Base-by-base conservation (phyloP, 73 alveolate species). In the Symbiodinium pilosum region DNA sequence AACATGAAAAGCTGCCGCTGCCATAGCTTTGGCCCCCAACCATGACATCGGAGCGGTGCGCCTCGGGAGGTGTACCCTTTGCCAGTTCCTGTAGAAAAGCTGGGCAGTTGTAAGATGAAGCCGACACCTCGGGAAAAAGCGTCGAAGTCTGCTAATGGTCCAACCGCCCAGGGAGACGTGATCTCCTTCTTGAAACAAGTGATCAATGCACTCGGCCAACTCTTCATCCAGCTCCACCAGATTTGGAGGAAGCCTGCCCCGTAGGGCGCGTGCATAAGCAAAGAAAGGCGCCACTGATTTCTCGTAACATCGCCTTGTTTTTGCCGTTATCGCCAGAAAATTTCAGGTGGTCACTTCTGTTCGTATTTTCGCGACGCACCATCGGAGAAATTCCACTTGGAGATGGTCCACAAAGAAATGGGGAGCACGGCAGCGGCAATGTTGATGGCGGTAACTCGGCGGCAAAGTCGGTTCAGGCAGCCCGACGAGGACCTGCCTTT, bases 351-450 rank as follows among this genome's bases (percentile, higher is more conserved):
- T n/a, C n/a, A n/a, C 40, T 9, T 16, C 21, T 30, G 32, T 26
- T 44, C 93, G 52, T 28, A 51, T 21, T 30, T 20, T 21, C 94
- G 94, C 8, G 47, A 24, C 1, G 94, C 47, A 5, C 12, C 41
- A 39, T 86, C 94, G 7, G 94, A 43, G 26, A 36, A 54, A 54
- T 47, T 86, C 94, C 94, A 86, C 16, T 47, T 54, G 7, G 94
- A 86, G 28, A 86, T 28, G 1, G 94, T 86, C 94, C 94, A 86
- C 34, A 86, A 30, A 24, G 41, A 39, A 0, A 86, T 30, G 2
- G 54, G 38, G 36, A 2, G 36, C 39, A 47, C 20, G 1, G 18
- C 84, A 9, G 41, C 7, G 30, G 44, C 43, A 16, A 86, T 9
- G 39, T 24, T 36, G n/a, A 86, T 3, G 7, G 94, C 94, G 14